Conservation (phyloP, 768 basidiomycete genomes). For the Gautieria morchelliformis region DNA sequence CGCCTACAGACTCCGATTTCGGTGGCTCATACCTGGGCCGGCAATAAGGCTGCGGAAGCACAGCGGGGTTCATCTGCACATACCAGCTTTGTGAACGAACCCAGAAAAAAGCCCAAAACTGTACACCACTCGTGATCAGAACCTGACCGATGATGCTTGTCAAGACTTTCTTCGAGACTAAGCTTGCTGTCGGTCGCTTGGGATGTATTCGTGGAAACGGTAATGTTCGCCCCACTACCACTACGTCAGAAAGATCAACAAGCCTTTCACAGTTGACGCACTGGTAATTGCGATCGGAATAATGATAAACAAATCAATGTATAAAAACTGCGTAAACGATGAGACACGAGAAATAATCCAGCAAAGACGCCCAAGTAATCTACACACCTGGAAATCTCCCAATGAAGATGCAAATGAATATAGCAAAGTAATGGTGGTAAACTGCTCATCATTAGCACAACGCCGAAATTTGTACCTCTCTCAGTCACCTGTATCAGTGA, state of each 20-base stretch:
- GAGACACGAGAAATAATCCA: slow-evolving; percentile 5
- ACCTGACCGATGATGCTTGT: slow-evolving; percentile 91
- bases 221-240: slow-evolving; percentile 88
- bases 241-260: neutral
- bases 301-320: slow-evolving; percentile 97
- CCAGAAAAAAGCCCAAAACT: slow-evolving; percentile 87
- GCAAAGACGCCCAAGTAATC: neutral
- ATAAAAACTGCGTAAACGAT: slow-evolving; percentile 59
- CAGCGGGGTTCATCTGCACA: slow-evolving; percentile 12
- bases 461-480: neutral
- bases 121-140: slow-evolving; percentile 69
- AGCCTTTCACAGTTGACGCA: slow-evolving; percentile 32
- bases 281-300: slow-evolving; percentile 95
- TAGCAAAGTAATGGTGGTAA: slow-evolving; percentile 58
- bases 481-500: slow-evolving; percentile 73
- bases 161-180: slow-evolving; percentile 92
- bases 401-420: slow-evolving; percentile 96
- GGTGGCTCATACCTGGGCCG: slow-evolving; percentile 68
- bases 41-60: neutral
- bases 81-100: slow-evolving; percentile 80
- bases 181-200: slow-evolving; percentile 88
- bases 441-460: neutral
- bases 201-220: slow-evolving; percentile 81
- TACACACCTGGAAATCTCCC: slow-evolving; percentile 85
- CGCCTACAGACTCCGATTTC: slow-evolving; percentile 37